Conservation (phyloP, 306 rosid genomes). For the Cucumis sativus region Cucumber_9930_V3 NC_026659.2:31600001-31600500, state of each 20-base stretch:
- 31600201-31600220: constrained; percentile 43
- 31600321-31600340: constrained; percentile 64
- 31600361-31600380: constrained; percentile 28
- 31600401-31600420: constrained; percentile 18
- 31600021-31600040: constrained; percentile 83
- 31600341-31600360: constrained; percentile 36
- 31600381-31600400: constrained; percentile 35
- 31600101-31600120: not conserved
- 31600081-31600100: not conserved
- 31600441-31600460: not conserved
- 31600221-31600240: constrained; percentile 49
- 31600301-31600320: constrained; percentile 41
- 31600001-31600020: constrained; percentile 75
- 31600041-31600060: constrained; percentile 42
- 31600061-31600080: constrained; percentile 57
- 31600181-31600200: constrained; percentile 35
- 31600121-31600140: not conserved
- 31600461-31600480: too few species aligned
- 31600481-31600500: not conserved
- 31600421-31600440: not conserved
- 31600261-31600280: constrained; percentile 63
- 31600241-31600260: constrained; percentile 59
- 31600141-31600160: not conserved
- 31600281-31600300: constrained; percentile 62
- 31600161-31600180: constrained; percentile 33